These are phyloP conservation scores for Phellopilus nigrolimitatus DNA, from an alignment of 1,284 basidiomycete species.

Conservation along the genomic window DNA sequence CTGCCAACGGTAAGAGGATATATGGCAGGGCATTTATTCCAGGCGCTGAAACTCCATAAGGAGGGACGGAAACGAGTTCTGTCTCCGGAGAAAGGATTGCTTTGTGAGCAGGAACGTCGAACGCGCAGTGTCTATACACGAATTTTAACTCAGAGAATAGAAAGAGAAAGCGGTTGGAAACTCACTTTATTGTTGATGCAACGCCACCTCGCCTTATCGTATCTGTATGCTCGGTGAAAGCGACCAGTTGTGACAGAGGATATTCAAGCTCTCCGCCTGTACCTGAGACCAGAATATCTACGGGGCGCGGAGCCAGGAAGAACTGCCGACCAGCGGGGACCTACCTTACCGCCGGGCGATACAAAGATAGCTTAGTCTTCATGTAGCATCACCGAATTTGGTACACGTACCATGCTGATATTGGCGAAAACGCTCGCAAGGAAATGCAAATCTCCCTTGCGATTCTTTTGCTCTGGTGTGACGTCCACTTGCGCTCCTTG, in stretches of 20 bases:
- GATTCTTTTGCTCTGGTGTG: conserved; percentile 38
- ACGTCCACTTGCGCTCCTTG: conserved; percentile 58
- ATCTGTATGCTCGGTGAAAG: conserved; percentile 87
- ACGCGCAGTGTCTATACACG: conserved; percentile 67
- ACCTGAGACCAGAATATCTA: conserved; percentile 34
- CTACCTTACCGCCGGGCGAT: conserved; percentile 41
- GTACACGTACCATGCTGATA: conserved; percentile 63
- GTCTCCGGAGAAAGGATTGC: conserved; percentile 65
- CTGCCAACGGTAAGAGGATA: conserved; percentile 87
- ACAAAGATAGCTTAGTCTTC: not conserved
- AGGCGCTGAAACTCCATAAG: conserved; percentile 56
- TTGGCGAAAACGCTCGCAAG: conserved; percentile 91
- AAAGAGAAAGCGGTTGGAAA: conserved; percentile 17
- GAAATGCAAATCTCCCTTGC: conserved; percentile 83
- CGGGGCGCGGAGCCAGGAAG: conserved; percentile 59
- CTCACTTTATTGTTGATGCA: conserved; percentile 80
- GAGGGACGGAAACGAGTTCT: conserved; percentile 42
- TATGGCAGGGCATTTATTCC: conserved; percentile 82
- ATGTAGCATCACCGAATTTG: conserved; percentile 1
- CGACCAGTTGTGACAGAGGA: conserved; percentile 74
- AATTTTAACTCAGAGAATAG: conserved; percentile 10
- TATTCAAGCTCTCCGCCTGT: conserved; percentile 53
- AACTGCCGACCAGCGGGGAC: conserved; percentile 63
- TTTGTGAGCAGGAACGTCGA: conserved; percentile 61
- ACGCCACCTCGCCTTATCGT: conserved; percentile 83